Evolutionary conservation across 495 filamentous ascomycete species (phyloP).

Genomic region (Neurospora intermedia): DNA sequence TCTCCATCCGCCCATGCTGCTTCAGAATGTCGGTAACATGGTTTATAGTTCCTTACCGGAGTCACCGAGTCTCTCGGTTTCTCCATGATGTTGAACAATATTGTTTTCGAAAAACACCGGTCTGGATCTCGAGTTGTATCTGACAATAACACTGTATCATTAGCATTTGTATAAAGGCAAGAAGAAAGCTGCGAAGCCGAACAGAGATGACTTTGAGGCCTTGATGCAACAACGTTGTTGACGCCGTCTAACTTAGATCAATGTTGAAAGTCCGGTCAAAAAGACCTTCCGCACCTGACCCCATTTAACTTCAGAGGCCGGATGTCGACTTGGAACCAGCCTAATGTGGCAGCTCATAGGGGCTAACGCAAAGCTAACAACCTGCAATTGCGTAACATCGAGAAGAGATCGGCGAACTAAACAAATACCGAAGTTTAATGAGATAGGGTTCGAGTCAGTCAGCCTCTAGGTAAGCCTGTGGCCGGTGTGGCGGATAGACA

Average conservation of each 20-base stretch:
- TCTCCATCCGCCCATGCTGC: background rate
- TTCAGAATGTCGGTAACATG: background rate
- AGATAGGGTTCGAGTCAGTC: background rate
- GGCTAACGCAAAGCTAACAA: background rate
- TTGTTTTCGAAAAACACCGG: background rate
- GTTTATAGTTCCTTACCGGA: background rate
- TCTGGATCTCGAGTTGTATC: background rate
- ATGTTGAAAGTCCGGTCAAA: background rate
- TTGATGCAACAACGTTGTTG: background rate
- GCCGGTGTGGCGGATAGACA: background rate
- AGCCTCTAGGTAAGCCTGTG: background rate
- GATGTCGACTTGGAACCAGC: background rate
- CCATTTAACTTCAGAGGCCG: background rate
- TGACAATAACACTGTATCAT: background rate
- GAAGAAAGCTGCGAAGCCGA: background rate
- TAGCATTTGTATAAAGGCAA: background rate
- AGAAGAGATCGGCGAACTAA: background rate
- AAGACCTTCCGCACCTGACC: background rate
- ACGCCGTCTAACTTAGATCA: background rate
- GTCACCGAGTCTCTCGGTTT: background rate
- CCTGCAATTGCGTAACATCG: background rate
- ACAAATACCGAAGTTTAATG: background rate
- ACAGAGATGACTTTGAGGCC: too few relatives aligned
- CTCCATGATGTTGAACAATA: background rate
- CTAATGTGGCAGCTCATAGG: background rate